Conservation (phyloP, 2,329 filamentous ascomycete genomes). For the Penicillium sp. region DNA sequence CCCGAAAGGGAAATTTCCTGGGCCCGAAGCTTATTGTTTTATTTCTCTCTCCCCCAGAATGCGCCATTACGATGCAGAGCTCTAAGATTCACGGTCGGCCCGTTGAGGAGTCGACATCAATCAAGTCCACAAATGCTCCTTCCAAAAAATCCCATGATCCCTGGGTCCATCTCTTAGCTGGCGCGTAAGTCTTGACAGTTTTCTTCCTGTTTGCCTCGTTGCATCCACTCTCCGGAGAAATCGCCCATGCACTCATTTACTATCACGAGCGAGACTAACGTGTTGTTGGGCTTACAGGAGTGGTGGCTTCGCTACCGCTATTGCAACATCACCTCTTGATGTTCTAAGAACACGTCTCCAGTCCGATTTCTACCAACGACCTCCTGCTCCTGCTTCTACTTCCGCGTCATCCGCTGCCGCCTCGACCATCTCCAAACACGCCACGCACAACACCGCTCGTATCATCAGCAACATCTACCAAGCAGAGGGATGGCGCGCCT, state of each 20-base stretch:
- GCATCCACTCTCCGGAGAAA: background rate
- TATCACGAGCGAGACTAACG: conserved; percentile 2
- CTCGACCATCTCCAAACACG: conserved; percentile 42
- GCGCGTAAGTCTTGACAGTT: conserved; percentile 24
- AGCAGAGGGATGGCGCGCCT: conserved; percentile 34
- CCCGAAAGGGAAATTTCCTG: conserved; percentile 13
- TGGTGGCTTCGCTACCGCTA: conserved; percentile 80
- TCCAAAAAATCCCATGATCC: conserved; percentile 16
- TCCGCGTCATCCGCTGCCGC: conserved; percentile 47
- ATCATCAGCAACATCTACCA: conserved; percentile 34
- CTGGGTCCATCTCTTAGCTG: conserved; percentile 29
- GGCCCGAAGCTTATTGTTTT: conserved; percentile 2
- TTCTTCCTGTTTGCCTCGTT: background rate
- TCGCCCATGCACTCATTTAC: background rate
- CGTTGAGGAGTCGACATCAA: conserved; percentile 7
- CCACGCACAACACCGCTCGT: conserved; percentile 27
- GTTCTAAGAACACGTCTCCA: conserved; percentile 97
- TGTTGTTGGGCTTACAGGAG: conserved; percentile 12
- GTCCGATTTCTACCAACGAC: conserved; percentile 82
- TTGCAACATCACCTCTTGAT: conserved; percentile 90
- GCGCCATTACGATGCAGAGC: conserved; percentile 14
- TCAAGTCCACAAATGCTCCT: conserved; percentile 6
- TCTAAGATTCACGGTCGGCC: conserved; percentile 13
- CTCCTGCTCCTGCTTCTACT: conserved; percentile 34
- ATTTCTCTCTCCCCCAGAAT: conserved; percentile 7